phyloP scores from a whole-genome alignment of 495 filamentous ascomycete genomes.

The Recurvomyces mirabilis region DNA sequence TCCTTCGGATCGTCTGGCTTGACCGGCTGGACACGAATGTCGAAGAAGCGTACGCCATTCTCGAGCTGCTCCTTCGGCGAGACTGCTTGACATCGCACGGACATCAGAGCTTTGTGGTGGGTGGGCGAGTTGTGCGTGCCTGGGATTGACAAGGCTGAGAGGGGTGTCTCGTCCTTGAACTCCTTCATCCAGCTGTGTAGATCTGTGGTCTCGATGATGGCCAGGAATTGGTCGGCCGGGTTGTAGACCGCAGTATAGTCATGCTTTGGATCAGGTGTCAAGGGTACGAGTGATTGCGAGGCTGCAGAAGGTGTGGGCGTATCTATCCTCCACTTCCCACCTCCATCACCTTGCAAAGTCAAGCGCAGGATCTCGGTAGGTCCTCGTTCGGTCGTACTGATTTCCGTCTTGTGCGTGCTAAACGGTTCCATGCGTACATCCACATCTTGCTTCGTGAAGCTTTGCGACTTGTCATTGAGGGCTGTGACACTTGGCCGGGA shows the following conservation, averaged over 20 bases:
- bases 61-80: slow-evolving; percentile 62
- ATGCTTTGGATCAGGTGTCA: slow-evolving; percentile 44
- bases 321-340: slow-evolving; percentile 48
- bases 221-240: slow-evolving; percentile 50
- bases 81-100: slow-evolving; percentile 86
- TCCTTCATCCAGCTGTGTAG: slow-evolving; percentile 72
- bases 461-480: slow-evolving; percentile 41
- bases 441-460: slow-evolving; percentile 45
- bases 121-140: slow-evolving; percentile 94
- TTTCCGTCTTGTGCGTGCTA: slow-evolving; percentile 43
- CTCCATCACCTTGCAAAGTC: slow-evolving; percentile 49
- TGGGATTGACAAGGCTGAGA: slow-evolving; percentile 79
- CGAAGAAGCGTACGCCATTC: slow-evolving; percentile 90
- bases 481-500: slow-evolving; percentile 22
- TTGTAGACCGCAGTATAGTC: slow-evolving; percentile 67
- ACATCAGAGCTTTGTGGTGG: slow-evolving; percentile 69
- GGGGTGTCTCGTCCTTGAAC: slow-evolving; percentile 52
- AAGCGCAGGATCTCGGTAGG: slow-evolving; percentile 49
- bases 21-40: slow-evolving; percentile 66
- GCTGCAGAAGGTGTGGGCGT: slow-evolving; percentile 44
- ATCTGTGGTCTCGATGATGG: slow-evolving; percentile 62
- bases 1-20: slow-evolving; percentile 43
- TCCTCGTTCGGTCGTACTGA: slow-evolving; percentile 35
- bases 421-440: slow-evolving; percentile 49
- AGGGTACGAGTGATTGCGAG: slow-evolving; percentile 44